Base-by-base conservation (phyloP, 768 basidiomycete species). In the Kwoniella shandongensis region DNA sequence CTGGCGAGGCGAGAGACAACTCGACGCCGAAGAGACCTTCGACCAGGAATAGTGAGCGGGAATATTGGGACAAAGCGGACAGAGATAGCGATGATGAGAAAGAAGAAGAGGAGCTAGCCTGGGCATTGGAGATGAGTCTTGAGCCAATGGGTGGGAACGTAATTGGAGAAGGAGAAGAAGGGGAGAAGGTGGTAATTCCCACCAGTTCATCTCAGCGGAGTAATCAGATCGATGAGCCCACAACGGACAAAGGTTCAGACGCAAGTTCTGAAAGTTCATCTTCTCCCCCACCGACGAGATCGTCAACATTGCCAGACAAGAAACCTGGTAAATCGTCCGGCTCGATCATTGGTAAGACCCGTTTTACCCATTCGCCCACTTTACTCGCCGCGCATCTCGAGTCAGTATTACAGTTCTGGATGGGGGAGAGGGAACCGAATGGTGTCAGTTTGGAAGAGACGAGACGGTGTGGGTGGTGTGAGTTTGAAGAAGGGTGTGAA, bases 401-500 rank as follows among this genome's bases (percentile, higher is more conserved):
- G 1, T 80, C 80, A 50, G 79, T 86, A 0, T 73, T 91, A 1
- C 73, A 80, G 47, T 92, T 87, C 84, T 94, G 91, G 91, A 76
- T 81, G 55, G 88, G 89, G 1, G 64, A 79, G 50, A 80, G 91
- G 38, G 78, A 80, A 27, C 84, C 91, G 0, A 73, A 76, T n/a
- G 91, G 91, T 1, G 91, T 92, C 0, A 79, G 80, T 2, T 27
- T 86, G 20, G 76, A 81, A 41, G 79, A 87, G 48, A 78, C 85
- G 2, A 66, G 80, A 53, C 80, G 89, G 47, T 91, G 90, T 80
- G 78, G 78, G 84, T 89, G 73, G 13, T 91, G 89, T 67, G 88
- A 90, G 76, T 91, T 89, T 69, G 76, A 77, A 29, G 77, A 81
- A 2, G 85, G 83, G 12, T 92, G 90, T 67, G 90, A 92, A 77